These are phyloP conservation scores for Pugionium cornutum DNA, from an alignment of 345 rosid genomes.

Conservation along the genomic window DNA sequence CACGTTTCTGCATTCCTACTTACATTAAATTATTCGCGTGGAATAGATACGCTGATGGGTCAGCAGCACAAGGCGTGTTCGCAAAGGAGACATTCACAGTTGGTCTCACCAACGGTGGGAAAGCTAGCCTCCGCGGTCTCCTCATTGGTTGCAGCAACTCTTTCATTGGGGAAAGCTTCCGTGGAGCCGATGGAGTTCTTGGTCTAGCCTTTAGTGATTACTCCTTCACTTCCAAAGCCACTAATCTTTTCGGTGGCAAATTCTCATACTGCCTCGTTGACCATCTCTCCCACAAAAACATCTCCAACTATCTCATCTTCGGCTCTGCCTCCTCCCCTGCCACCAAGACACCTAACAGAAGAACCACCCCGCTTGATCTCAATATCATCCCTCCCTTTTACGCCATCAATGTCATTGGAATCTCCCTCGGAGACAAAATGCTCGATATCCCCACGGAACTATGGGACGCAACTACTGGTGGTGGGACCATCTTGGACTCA, in stretches of 20 bases:
- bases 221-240: slow-evolving; percentile 51
- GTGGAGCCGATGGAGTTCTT: slow-evolving; percentile 54
- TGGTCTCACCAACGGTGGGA: slow-evolving; percentile 38
- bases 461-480: slow-evolving; percentile 48
- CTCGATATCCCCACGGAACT: slow-evolving; percentile 48
- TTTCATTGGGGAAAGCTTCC: slow-evolving; percentile 39
- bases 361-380: slow-evolving; percentile 51
- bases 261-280: slow-evolving; percentile 71
- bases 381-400: slow-evolving; percentile 47
- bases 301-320: slow-evolving; percentile 52
- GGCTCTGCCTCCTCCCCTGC: slow-evolving; percentile 34
- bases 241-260: slow-evolving; percentile 39
- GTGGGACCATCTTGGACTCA: slow-evolving; percentile 59
- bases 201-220: slow-evolving; percentile 51
- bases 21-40: not conserved
- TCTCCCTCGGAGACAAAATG: slow-evolving; percentile 47
- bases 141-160: slow-evolving; percentile 57
- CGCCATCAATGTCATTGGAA: slow-evolving; percentile 48
- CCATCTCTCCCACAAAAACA: slow-evolving; percentile 52
- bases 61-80: slow-evolving; percentile 51
- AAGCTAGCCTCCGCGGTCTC: slow-evolving; percentile 34
- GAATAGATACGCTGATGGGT: slow-evolving; percentile 51
- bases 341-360: not conserved
- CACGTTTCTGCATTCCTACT: not conserved
- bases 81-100: slow-evolving; percentile 55